Evolutionary conservation across 768 basidiomycete species (phyloP), one percentile per base, ranked within the genome.

Genomic region (Naganishia randhawae): DNA sequence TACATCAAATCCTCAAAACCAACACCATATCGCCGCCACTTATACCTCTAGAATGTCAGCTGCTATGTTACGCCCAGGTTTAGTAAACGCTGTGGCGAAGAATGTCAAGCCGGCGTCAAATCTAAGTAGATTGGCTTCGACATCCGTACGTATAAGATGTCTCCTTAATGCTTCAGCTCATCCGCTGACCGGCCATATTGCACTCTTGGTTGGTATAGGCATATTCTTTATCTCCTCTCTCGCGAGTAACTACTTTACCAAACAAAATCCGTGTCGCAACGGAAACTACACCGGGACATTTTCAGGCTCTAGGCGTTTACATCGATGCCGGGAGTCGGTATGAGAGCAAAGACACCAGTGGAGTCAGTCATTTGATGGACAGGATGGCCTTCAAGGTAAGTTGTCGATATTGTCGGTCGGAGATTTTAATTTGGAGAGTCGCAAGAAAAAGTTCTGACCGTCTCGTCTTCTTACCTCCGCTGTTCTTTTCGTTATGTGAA

Each of bases 371-470:
- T 85, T 89, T 98, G 76, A 78, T 97, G 37, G 94, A 98, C 74
- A 85, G 93, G 74, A 87, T 98, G 86, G 95, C 95, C 1, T 98
- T 95, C 84, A 97, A 97, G 86, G 94, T 94, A 69, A 42, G 79
- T 76, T 5, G 19, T 7, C 25, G 13, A 48, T n/a, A n/a, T 3
- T 48, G 7, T 48, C 7, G 6, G 7, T 48, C 45, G 19, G n/a
- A 48, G 19, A 3, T n/a, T n/a, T n/a, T n/a, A n/a, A n/a, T n/a
- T n/a, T n/a, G 45, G 48, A 57, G 22, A 19, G 54, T 41, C 16
- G 4, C 8, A 6, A 41, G 39, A 35, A 4, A n/a, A 51, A 19
- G 29, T 31, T 19, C 37, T 39, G 14, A 39, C 37, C 14, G 8
- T 14, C 37, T 39, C 37, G 8, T 39, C 63, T 65, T 5, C 54